A percentile compares a stretch with the other conserved stretches of the same genome.
These are phyloP conservation scores for Diplocarpon rosae DNA, from an alignment of 2,329 filamentous ascomycete genomes.

Conservation along the genomic window DNA sequence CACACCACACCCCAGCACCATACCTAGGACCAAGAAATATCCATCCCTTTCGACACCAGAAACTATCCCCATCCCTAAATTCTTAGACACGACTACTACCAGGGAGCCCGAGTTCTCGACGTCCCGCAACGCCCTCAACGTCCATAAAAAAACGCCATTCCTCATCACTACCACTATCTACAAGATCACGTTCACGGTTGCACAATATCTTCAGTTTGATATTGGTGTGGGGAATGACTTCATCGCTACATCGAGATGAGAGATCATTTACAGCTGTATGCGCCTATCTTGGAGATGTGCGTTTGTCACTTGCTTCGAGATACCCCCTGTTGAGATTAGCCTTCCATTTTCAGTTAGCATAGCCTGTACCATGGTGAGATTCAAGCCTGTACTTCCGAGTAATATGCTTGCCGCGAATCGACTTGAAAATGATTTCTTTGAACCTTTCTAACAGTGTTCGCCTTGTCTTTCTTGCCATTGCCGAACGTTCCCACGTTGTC, in stretches of 20 bases:
- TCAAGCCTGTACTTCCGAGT: no score
- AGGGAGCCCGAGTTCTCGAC: neutral
- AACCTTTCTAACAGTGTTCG: no score
- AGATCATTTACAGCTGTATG: neutral
- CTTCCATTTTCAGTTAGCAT: neutral
- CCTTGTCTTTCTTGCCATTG: no score
- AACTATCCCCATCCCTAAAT: neutral
- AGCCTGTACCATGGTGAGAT: no score
- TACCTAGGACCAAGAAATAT: no score
- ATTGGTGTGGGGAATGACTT: neutral
- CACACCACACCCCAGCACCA: no score
- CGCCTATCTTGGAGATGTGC: neutral
- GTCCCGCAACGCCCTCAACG: neutral
- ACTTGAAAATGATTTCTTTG: no score
- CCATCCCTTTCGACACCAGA: neutral
- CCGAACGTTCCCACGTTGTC: no score
- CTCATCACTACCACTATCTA: neutral
- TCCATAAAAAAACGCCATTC: neutral
- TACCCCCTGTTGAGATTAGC: conserved; percentile 9
- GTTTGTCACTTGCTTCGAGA: conserved; percentile 3
- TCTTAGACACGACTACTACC: neutral
- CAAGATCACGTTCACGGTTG: neutral
- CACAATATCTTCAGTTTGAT: neutral
- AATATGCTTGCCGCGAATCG: no score
- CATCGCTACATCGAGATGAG: neutral